Conservation (phyloP, 2,329 filamentous ascomycete genomes). For the Basipetospora sp. region DNA sequence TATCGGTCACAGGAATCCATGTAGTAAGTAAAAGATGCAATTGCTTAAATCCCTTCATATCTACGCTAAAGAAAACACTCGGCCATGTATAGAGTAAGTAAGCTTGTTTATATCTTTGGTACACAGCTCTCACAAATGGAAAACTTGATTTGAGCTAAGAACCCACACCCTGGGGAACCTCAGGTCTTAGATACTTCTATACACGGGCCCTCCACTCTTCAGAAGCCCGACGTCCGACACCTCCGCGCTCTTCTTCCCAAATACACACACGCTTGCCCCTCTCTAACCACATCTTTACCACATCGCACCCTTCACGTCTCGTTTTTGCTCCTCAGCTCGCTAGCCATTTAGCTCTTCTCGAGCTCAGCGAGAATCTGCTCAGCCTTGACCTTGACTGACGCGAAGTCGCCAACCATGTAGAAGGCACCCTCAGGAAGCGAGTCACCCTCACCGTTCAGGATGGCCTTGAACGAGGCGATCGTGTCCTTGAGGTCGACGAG, state of each 20-base stretch:
- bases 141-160: slow-evolving; percentile 36
- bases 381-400: slow-evolving; percentile 86
- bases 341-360: slow-evolving; percentile 41
- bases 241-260: too few relatives aligned
- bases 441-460: slow-evolving; percentile 88
- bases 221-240: too few relatives aligned
- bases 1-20: too few relatives aligned
- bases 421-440: slow-evolving; percentile 83
- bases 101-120: slow-evolving; percentile 39
- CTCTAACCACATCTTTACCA: too few relatives aligned
- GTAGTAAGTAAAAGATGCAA: too few relatives aligned
- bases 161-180: slow-evolving; percentile 20
- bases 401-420: slow-evolving; percentile 98
- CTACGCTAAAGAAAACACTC: too few relatives aligned
- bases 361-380: slow-evolving; percentile 99
- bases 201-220: slow-evolving; percentile 43
- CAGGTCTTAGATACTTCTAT: slow-evolving; percentile 39
- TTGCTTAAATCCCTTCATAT: too few relatives aligned
- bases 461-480: slow-evolving; percentile 92
- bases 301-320: slow-evolving; percentile 10
- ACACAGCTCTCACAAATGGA: slow-evolving; percentile 45
- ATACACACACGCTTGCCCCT: too few relatives aligned
- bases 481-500: slow-evolving; percentile 98
- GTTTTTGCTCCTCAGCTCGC: slow-evolving; percentile 16
- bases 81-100: slow-evolving; percentile 10